These are phyloP conservation scores for Stemphylium beticola DNA, from an alignment of 2,329 filamentous ascomycete species.

Conservation along the genomic window DNA sequence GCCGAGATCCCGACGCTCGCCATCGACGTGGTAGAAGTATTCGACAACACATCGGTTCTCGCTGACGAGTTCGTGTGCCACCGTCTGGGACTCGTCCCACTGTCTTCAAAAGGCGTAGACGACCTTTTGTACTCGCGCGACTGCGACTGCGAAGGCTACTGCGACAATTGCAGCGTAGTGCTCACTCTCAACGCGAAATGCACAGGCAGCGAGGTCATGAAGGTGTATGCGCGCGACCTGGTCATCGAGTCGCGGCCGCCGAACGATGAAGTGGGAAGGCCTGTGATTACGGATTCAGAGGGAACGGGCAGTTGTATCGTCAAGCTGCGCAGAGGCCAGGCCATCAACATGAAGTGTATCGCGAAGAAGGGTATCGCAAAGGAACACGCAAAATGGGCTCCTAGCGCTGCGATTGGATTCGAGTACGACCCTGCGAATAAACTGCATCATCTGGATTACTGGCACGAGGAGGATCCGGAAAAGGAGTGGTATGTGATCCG, in stretches of 20 bases:
- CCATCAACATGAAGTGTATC: conserved; percentile 87
- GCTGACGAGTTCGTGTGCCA: conserved; percentile 96
- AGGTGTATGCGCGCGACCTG: conserved; percentile 90
- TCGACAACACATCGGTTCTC: conserved; percentile 92
- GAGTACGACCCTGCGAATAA: conserved; percentile 99
- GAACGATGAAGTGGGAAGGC: conserved; percentile 77
- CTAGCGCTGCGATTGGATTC: conserved; percentile 89
- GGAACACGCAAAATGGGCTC: conserved; percentile 98
- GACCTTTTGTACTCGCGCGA: conserved; percentile 86
- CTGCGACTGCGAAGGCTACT: conserved; percentile 96
- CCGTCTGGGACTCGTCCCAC: conserved; percentile 85
- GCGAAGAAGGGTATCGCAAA: conserved; percentile 99
- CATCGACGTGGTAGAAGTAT: conserved; percentile 92
- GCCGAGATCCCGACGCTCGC: conserved; percentile 94
- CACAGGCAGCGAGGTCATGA: conserved; percentile 85
- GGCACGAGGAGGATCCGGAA: conserved; percentile 87
- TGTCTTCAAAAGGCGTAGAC: conserved; percentile 83
- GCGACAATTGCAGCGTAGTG: conserved; percentile 86
- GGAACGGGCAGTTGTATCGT: conserved; percentile 83
- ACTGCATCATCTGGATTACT: conserved; percentile 87
- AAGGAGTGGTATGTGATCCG: conserved; percentile 77
- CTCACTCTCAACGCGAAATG: conserved; percentile 86
- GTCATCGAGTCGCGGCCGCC: conserved; percentile 72
- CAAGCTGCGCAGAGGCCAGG: conserved; percentile 88
- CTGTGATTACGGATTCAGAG: conserved; percentile 83